Percentiles rank a stretch among this genome's conserved stretches.
Evolutionary conservation across 2,329 filamentous ascomycete species (phyloP).

Genomic region (Trichoderma sp.): DNA sequence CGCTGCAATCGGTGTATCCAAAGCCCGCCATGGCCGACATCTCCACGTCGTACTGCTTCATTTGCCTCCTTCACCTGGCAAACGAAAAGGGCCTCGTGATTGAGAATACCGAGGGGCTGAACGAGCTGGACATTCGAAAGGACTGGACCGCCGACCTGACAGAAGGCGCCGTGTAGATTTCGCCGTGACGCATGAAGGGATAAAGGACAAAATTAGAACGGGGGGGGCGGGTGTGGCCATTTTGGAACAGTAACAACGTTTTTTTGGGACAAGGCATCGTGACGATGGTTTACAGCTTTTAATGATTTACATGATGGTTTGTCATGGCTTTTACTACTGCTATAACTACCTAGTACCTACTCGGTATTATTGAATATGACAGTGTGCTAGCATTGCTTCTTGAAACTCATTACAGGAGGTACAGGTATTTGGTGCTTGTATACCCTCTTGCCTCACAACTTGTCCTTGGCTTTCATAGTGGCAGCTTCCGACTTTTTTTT

Average conservation of each 20-base stretch:
- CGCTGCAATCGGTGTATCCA: slow-evolving; percentile 79
- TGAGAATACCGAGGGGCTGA: slow-evolving; percentile 57
- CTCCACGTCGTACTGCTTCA: slow-evolving; percentile 90
- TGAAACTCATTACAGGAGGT: no score
- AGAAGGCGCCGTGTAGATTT: slow-evolving; percentile 37
- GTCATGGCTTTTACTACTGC: neutral
- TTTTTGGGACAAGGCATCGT: neutral
- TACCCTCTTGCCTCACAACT: no score
- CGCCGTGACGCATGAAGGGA: neutral
- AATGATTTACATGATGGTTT: slow-evolving; percentile 1
- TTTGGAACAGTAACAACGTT: neutral
- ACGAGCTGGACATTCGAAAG: slow-evolving; percentile 59
- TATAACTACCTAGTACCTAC: no score
- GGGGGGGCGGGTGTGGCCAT: neutral
- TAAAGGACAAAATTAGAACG: neutral
- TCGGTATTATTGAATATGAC: no score
- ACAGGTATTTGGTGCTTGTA: no score
- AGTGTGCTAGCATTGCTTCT: no score
- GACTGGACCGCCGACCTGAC: slow-evolving; percentile 59
- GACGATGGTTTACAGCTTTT: neutral
- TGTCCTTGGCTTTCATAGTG: neutral
- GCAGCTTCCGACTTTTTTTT: neutral
- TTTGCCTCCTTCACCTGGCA: slow-evolving; percentile 83
- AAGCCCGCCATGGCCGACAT: slow-evolving; percentile 87
- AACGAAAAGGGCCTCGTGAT: slow-evolving; percentile 89